These are phyloP conservation scores for Bretschneidera sinensis DNA, from an alignment of 345 rosid species.

Conservation along the genomic window DNA sequence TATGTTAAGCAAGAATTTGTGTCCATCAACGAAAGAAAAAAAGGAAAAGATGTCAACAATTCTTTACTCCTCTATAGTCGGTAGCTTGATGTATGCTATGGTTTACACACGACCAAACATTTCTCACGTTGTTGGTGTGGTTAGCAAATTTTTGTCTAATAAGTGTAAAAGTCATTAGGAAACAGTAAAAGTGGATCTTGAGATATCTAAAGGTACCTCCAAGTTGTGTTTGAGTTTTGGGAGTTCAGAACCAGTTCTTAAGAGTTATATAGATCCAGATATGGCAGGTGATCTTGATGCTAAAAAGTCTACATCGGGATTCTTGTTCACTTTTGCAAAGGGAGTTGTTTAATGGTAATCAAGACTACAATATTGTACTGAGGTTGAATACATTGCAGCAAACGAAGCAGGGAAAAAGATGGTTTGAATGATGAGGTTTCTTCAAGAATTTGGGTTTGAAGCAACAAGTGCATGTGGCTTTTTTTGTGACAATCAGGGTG, in stretches of 20 bases:
- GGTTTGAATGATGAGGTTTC: too few relatives aligned
- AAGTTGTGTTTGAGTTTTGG: too few relatives aligned
- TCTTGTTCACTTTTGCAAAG: background rate
- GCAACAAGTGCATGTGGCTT: background rate
- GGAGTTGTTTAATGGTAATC: constrained; percentile 1
- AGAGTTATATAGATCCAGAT: too few relatives aligned
- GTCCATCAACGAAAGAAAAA: too few relatives aligned
- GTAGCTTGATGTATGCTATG: background rate
- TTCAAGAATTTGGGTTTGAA: too few relatives aligned
- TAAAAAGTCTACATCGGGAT: too few relatives aligned
- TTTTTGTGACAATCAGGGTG: background rate
- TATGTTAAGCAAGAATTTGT: too few relatives aligned
- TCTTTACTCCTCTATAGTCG: background rate
- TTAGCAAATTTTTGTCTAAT: background rate
- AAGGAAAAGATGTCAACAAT: too few relatives aligned
- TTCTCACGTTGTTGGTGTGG: background rate
- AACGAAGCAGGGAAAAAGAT: too few relatives aligned
- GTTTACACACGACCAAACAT: background rate
- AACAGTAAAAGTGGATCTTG: background rate
- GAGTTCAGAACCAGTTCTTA: too few relatives aligned
- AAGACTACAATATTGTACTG: background rate
- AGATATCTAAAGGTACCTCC: background rate
- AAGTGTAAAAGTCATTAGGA: background rate
- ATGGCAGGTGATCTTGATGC: too few relatives aligned
- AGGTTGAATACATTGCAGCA: background rate